Evolutionary conservation across 208 protist species (phyloP).

Genomic region (Leishmania amazonensis): DNA sequence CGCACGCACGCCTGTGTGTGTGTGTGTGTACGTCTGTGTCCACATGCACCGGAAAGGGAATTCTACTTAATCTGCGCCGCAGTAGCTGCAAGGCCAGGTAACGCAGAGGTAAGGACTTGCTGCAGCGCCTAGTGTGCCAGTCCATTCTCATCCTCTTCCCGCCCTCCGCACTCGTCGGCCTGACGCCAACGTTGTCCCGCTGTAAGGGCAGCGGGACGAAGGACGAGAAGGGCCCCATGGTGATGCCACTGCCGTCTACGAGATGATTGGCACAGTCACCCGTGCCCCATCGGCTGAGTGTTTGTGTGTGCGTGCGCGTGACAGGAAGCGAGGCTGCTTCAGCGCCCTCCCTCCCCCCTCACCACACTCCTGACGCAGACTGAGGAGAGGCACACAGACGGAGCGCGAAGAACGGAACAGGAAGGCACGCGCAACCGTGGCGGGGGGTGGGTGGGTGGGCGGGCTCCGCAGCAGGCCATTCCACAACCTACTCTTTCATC

Average conservation of each 20-base stretch:
- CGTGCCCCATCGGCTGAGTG: too few relatives aligned
- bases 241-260: background rate
- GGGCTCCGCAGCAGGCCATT: background rate
- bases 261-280: background rate
- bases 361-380: background rate
- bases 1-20: background rate
- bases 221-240: background rate
- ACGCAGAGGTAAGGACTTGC: background rate
- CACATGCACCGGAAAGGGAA: background rate
- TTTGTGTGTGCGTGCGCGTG: background rate
- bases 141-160: background rate
- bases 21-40: background rate
- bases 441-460: background rate
- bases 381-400: background rate
- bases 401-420: background rate
- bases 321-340: background rate
- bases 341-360: background rate
- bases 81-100: background rate
- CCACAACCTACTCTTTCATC: background rate
- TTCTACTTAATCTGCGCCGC: background rate
- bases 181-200: background rate
- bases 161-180: background rate
- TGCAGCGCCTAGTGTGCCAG: background rate
- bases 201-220: background rate
- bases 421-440: background rate